Evolutionary conservation across 352 stramenopile species (phyloP), one percentile per base, ranked within the genome.

Genomic region (Peronospora farinosa): DNA sequence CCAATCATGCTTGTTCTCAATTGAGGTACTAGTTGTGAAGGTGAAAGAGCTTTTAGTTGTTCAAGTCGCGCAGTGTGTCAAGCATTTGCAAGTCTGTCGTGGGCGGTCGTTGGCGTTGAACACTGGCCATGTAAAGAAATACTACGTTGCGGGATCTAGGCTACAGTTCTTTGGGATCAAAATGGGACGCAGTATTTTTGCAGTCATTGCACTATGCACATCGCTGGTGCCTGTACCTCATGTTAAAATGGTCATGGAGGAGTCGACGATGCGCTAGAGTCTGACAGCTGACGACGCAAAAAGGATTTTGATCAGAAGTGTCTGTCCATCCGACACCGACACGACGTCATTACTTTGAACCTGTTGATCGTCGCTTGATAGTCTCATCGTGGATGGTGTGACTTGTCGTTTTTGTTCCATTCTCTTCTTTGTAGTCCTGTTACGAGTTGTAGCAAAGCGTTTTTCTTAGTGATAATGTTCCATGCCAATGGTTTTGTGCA

Each of bases 141-240:
- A 86, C 56, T 91, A 88, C 67, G 86, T 86, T 33, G 78, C 79
- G 10, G 17, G 85, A 86, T 39, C 77, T 77, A 3, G 77, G 70
- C 16, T 58, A 56, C 23, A 77, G 85, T 46, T 91, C 88, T 33
- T 85, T 19, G 79, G 77, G 16, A 72, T 87, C 19, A 21, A 21
- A 21, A n/a, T n/a, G n/a, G n/a, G n/a, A n/a, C n/a, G 69, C 72
- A 84, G 40, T 59, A 23, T 23, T 23, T 27, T 91, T 17, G 79
- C 74, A 10, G 48, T 85, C 17, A 87, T 91, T 39, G 63, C 77
- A 10, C 47, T 91, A 16, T 70, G 74, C 31, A 86, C 86, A 55
- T 91, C 88, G 23, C 23, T 27, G 3, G 23, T 27, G 2, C 23
- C 23, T 27, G 23, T 27, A 27, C 23, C 23, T 6, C 23, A 27